Conservation (phyloP, 768 basidiomycete genomes). For the Neoboletus magnificus region DNA sequence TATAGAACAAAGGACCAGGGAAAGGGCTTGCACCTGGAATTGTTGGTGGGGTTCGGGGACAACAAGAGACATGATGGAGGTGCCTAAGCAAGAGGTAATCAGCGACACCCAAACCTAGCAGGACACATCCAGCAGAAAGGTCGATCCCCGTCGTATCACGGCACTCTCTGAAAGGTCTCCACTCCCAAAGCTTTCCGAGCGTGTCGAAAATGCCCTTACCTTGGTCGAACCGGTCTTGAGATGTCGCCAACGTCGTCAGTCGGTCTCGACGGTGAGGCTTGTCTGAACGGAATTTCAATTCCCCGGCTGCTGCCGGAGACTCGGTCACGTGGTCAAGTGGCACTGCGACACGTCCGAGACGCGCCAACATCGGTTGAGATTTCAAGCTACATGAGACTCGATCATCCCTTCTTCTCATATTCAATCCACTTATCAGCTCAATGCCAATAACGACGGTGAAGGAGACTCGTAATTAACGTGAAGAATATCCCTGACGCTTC, state of each 20-base stretch:
- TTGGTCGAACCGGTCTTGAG: constrained; percentile 19
- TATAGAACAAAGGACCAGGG: not conserved
- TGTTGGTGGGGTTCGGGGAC: constrained; percentile 93
- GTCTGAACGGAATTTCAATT: constrained; percentile 25
- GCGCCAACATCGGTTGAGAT: constrained; percentile 15
- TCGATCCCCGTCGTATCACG: not conserved
- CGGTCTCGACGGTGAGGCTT: not conserved
- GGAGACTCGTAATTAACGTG: rapidly evolving
- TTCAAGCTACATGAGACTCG: constrained; percentile 16
- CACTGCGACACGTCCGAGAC: constrained; percentile 18
- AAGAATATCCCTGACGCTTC: not conserved
- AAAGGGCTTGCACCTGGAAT: constrained; percentile 67
- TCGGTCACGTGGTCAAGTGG: constrained; percentile 25
- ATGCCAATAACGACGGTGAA: constrained; percentile 33
- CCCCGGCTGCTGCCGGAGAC: constrained; percentile 17
- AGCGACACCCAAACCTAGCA: constrained; percentile 13
- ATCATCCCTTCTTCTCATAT: not conserved
- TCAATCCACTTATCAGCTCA: constrained; percentile 1
- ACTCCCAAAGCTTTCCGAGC: not conserved
- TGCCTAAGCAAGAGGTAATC: constrained; percentile 9
- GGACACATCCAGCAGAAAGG: constrained; percentile 21
- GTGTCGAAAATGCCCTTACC: constrained; percentile 22
- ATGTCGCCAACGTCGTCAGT: constrained; percentile 16
- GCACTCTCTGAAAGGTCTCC: not conserved
- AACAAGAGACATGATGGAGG: constrained; percentile 84